Percentiles rank a stretch among this genome's conserved stretches.
Evolutionary conservation across 2,329 filamentous ascomycete genomes (phyloP).

Genomic region (Diplodia scrobiculata): DNA sequence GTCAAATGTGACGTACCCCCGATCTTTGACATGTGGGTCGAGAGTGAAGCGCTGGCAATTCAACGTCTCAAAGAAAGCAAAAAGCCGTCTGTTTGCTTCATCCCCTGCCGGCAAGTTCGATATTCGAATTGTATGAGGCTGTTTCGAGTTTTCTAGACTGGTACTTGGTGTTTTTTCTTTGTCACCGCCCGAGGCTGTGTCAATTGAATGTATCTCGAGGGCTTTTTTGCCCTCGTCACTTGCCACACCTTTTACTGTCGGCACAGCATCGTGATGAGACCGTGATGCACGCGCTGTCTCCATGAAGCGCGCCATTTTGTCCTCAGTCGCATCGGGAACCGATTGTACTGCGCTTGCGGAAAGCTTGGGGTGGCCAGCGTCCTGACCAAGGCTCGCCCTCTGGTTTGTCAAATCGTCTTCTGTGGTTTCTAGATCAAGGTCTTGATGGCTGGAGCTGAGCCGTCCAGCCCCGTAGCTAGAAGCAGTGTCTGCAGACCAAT

Average conservation of each 20-base stretch:
- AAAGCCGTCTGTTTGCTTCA: neutral
- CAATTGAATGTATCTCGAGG: neutral
- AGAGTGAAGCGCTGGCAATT: neutral
- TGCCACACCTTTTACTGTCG: too few species aligned
- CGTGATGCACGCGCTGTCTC: neutral
- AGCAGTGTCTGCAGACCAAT: conserved; percentile 65
- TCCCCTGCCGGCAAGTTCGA: neutral
- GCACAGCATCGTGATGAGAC: neutral
- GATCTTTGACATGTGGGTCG: conserved; percentile 16
- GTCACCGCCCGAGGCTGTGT: neutral
- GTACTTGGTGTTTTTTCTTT: too few species aligned
- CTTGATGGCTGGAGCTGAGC: neutral
- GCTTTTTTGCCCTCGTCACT: neutral
- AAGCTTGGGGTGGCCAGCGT: neutral
- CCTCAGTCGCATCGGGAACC: neutral
- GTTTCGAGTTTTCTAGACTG: neutral
- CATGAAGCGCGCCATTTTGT: neutral
- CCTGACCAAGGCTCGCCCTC: too few species aligned
- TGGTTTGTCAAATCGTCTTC: too few species aligned
- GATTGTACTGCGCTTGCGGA: neutral
- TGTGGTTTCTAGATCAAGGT: neutral
- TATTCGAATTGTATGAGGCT: neutral
- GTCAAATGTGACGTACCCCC: conserved; percentile 34
- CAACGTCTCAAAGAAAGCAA: neutral
- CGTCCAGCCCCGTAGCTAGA: conserved; percentile 32